Conservation (phyloP, 352 stramenopile genomes). For the Phytopythium chamaehyphon region DNA sequence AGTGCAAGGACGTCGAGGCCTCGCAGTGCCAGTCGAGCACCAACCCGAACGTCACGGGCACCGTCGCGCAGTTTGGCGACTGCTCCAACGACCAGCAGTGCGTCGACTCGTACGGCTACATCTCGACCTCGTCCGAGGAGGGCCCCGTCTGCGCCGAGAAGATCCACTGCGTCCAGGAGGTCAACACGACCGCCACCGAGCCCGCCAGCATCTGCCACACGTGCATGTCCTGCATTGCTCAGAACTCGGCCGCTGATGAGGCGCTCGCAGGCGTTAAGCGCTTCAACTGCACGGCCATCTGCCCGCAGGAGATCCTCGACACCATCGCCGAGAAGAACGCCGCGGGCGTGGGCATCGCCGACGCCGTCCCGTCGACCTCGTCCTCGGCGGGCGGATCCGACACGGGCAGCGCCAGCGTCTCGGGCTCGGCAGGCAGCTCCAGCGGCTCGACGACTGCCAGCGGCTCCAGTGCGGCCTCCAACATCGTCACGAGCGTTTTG, state of each 20-base stretch:
- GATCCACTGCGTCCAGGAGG: constrained; percentile 65
- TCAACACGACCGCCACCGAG: constrained; percentile 58
- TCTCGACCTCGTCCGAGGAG: constrained; percentile 40
- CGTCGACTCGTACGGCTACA: constrained; percentile 65
- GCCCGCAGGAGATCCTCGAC: constrained; percentile 58
- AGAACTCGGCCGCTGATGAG: constrained; percentile 60
- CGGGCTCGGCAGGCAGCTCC: constrained; percentile 10
- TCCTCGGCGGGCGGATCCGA: constrained; percentile 9
- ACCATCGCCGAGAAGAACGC: constrained; percentile 55
- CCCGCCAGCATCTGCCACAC: constrained; percentile 73
- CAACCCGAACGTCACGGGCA: constrained; percentile 27
- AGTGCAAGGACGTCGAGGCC: constrained; percentile 38
- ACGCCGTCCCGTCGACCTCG: constrained; percentile 30
- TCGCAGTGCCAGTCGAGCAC: constrained; percentile 50
- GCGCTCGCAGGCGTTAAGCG: constrained; percentile 49
- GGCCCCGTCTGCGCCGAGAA: constrained; percentile 61
- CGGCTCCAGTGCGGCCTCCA: constrained; percentile 10
- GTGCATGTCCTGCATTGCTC: constrained; percentile 73
- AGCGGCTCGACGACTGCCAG: constrained; percentile 3
- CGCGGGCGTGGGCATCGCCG: constrained; percentile 49
- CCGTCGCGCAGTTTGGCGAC: constrained; percentile 59
- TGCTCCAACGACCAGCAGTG: constrained; percentile 51
- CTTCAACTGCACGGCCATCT: constrained; percentile 77
- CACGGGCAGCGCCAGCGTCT: constrained; percentile 9
- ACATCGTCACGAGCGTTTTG: constrained; percentile 11